Percentiles rank a stretch among this genome's conserved stretches.
These are phyloP conservation scores for Gardenia jasminoides DNA, from an alignment of 257 asterid genomes.

Conservation along the genomic window DNA sequence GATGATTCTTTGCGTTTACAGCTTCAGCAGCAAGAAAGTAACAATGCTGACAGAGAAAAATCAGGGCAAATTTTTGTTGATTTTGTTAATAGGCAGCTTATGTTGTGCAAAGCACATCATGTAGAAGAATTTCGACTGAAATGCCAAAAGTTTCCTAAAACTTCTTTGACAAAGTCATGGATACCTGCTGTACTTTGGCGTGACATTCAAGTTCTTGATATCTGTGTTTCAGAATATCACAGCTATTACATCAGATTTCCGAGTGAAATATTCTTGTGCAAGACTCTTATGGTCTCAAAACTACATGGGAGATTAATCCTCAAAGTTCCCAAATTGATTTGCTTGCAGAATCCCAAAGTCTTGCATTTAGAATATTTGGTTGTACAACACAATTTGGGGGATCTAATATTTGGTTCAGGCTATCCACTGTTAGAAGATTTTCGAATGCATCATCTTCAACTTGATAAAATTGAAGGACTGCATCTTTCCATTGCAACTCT, in stretches of 20 bases:
- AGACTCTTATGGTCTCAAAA: background rate
- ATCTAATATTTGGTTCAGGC: background rate
- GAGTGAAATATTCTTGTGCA: background rate
- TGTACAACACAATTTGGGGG: background rate
- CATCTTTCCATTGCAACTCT: background rate
- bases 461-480: background rate
- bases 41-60: background rate
- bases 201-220: background rate
- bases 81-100: background rate
- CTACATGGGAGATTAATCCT: background rate
- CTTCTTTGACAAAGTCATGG: background rate
- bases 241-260: background rate
- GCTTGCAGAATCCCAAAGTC: background rate
- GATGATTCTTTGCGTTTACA: background rate
- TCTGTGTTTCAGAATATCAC: background rate
- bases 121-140: background rate
- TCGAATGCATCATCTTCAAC: background rate
- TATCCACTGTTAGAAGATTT: background rate
- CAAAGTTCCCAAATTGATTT: background rate
- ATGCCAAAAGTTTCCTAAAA: background rate
- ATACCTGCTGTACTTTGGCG: background rate
- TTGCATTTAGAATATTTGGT: background rate
- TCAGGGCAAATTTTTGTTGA: background rate
- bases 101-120: background rate
- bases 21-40: background rate